Evolutionary conservation across 257 asterid genomes (phyloP).

Genomic region (Primulina tabacum): DNA sequence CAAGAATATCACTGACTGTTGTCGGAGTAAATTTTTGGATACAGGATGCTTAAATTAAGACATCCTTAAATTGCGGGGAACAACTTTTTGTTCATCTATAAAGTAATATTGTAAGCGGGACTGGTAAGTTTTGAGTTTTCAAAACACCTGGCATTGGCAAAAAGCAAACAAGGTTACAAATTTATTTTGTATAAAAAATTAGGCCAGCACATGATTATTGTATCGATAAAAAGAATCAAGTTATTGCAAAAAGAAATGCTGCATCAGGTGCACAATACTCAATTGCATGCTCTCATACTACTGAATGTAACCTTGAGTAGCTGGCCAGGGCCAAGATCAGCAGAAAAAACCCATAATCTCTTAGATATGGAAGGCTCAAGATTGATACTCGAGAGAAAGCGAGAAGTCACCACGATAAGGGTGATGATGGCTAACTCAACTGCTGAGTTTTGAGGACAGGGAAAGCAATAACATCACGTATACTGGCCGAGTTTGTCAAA

Average conservation of each 20-base stretch:
- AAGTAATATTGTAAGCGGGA: neutral
- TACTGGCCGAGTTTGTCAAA: constrained; percentile 75
- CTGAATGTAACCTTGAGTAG: neutral
- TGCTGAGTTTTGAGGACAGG: constrained; percentile 80
- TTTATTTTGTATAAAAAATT: too few species aligned
- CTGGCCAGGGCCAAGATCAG: neutral
- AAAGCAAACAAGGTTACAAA: neutral
- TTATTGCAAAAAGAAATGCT: neutral
- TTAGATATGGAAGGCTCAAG: neutral
- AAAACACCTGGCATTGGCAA: too few species aligned
- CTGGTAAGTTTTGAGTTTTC: neutral
- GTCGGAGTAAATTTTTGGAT: neutral
- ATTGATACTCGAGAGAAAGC: neutral
- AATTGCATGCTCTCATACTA: neutral
- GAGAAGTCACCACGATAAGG: neutral
- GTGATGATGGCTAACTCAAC: constrained; percentile 3
- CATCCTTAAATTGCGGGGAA: too few species aligned
- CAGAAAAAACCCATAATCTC: neutral
- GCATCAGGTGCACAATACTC: neutral
- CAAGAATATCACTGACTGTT: neutral
- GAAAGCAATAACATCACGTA: constrained; percentile 89
- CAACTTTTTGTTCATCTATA: neutral
- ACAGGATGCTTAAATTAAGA: neutral
- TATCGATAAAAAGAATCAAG: neutral
- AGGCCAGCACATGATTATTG: neutral